phyloP scores from a whole-genome alignment of 2,329 filamentous ascomycete species.

The Neurospora sp. region DNA sequence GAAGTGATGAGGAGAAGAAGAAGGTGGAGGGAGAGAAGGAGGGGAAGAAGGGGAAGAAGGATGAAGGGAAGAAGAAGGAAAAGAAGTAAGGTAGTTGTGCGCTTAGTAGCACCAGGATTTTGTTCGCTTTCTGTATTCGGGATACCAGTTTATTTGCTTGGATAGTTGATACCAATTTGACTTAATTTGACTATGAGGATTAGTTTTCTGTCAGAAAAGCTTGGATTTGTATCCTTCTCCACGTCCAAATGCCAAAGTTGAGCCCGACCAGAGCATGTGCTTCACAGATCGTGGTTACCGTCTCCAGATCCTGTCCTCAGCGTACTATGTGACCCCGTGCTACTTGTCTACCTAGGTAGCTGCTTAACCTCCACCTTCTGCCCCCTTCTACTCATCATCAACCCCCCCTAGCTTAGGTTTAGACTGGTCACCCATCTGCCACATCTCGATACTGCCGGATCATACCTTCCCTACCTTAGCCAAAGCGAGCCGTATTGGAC shows the following conservation, averaged over 20 bases:
- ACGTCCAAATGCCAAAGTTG: not conserved
- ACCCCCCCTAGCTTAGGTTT: too few species aligned
- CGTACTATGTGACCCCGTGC: too few species aligned
- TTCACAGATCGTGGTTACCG: not conserved
- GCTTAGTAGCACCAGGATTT: not conserved
- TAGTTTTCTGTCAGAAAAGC: not conserved
- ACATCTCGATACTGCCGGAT: too few species aligned
- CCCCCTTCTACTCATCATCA: too few species aligned
- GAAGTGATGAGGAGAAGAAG: not conserved
- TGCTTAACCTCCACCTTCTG: too few species aligned
- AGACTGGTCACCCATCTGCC: too few species aligned
- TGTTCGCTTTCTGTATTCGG: not conserved
- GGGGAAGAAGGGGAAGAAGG: not conserved
- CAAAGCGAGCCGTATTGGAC: too few species aligned
- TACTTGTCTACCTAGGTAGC: too few species aligned
- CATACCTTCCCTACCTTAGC: too few species aligned
- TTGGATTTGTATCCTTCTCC: not conserved
- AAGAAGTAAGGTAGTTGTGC: not conserved
- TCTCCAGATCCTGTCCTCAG: not conserved
- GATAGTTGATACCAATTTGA: not conserved
- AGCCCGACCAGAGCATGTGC: not conserved
- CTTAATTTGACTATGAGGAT: not conserved
- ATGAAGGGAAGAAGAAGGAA: not conserved
- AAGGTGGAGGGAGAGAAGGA: not conserved
- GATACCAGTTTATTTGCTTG: not conserved